Evolutionary conservation across 2,329 filamentous ascomycete species (phyloP), one percentile per base, ranked within the genome.

Genomic region (Diplocarpon rosae): DNA sequence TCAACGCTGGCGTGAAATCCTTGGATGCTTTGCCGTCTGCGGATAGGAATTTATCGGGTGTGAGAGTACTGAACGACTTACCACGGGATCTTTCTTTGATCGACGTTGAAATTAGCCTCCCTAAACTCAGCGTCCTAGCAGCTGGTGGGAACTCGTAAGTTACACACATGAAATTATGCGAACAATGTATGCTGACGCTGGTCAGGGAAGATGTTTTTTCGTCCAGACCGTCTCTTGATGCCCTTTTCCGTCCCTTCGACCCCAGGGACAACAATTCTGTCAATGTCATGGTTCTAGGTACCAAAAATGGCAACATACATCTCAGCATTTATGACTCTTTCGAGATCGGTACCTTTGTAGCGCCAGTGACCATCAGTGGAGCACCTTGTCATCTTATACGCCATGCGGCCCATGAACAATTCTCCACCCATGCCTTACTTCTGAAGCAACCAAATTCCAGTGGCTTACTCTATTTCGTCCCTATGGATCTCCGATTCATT

Each of bases 281-380:
- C 35, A 84, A 90, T 61, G 76, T 90, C 52, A 79, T 93, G 66
- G 68, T 90, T 5, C 74, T 85, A 2, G 85, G 84, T 4, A 84
- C 80, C 3, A 73, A 75, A 45, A 75, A 85, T 51, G 84, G 84
- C 8, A 72, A 69, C 14, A 69, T 93, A 11, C 82, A 90, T 59
- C 69, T 93, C 14, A 85, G 80, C 54, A 86, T 94, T 38, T 90
- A 90, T 61, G 84, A 94, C 61, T 89, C 84, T 5, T 86, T 94
- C 56, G 73, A 84, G 48, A 81, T 93, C 46, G 85, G 87, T 3
- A 72, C 65, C 11, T 80, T 88, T 49, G 62, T 66, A 46, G 70
- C 68, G 24, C 60, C 62, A 1, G 66, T 64, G 3, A 56, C 50
- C 45, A 62, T 59, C 57, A 42, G 52, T 16, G 47, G 50, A 35